phyloP scores from a whole-genome alignment of 768 basidiomycete genomes.

The Mycena indigotica region DNA sequence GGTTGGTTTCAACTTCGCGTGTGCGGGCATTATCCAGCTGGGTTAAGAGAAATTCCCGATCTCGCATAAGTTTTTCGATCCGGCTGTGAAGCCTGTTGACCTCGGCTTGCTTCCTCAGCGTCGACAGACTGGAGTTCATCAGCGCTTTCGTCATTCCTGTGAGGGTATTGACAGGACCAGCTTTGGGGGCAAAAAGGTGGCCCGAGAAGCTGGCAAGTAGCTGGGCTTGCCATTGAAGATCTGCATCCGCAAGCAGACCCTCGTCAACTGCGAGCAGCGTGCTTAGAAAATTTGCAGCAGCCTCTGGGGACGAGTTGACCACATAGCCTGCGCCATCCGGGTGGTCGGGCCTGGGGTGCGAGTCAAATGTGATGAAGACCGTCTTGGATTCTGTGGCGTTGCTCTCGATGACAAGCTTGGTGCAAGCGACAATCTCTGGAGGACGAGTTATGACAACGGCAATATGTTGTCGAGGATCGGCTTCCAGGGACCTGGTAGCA shows the following conservation, averaged over 20 bases:
- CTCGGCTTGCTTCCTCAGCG: neutral
- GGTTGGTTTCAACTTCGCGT: too few relatives aligned
- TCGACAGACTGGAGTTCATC: neutral
- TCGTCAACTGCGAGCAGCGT: neutral
- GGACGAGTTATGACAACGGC: neutral
- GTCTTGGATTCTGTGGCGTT: neutral
- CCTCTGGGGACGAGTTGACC: neutral
- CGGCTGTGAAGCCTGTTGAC: neutral
- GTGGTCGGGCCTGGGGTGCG: neutral
- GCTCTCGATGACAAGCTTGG: neutral
- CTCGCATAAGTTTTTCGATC: neutral
- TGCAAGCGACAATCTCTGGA: neutral
- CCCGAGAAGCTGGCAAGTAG: neutral
- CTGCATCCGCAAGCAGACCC: neutral
- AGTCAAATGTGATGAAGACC: neutral
- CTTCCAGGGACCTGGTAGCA: neutral
- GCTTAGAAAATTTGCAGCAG: neutral
- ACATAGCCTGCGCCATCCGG: neutral
- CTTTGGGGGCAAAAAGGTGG: neutral
- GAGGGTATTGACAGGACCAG: too few relatives aligned
- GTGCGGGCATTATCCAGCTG: too few relatives aligned
- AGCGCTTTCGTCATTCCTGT: neutral
- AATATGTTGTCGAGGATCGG: neutral
- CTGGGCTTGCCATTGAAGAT: neutral
- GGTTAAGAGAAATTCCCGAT: too few relatives aligned